Evolutionary conservation across 2,329 filamentous ascomycete genomes (phyloP), one percentile per base, ranked within the genome.

Genomic region (Neocatenulostroma microsporum): DNA sequence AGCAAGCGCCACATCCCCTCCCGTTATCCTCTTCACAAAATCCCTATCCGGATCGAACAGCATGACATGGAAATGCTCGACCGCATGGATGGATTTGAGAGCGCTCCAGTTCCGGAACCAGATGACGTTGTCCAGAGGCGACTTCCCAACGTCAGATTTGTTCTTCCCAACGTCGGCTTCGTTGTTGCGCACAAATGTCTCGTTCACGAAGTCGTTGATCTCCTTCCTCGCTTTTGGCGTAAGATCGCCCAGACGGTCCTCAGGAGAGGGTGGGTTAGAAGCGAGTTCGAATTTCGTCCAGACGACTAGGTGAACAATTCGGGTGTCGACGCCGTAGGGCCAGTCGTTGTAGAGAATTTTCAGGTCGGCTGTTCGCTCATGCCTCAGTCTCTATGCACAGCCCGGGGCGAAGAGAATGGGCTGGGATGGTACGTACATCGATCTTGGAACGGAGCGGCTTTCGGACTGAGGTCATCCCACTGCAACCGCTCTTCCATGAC

Each of bases 31-130:
- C 34, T 67, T 64, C 30, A 94, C 62, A 48, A 93, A 85, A 3
- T 67, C 70, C 25, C 69, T 67, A 50, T 89, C 79, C 1, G 87
- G 80, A 49, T 84, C 71, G 58, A 80, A 83, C 36, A 95, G 67
- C 86, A 95, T 87, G 54, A 95, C 81, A 61, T 96, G 89, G 55
- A 96, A 91, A 59, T 96, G 89, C 67, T 95, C 88, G 9, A 96
- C 76, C 1, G 83, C 78, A 50, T 86, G 77, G 19, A 96, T 76
- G 17, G 82, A 91, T 66, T 94, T 94, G 48, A 95, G 65, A 12
- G 73, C 76, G 36, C 70, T 74, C 86, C 87, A 94, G 55, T 96
- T 96, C 67, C 84, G 93, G 65, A 95, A 95, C 86, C 87, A 96
- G 42, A 87, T 58, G 29, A 83, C 75, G 43, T 71, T 62, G 17